Evolutionary conservation across 768 basidiomycete genomes (phyloP).

Genomic region (Leucocoprinus birnbaumii): DNA sequence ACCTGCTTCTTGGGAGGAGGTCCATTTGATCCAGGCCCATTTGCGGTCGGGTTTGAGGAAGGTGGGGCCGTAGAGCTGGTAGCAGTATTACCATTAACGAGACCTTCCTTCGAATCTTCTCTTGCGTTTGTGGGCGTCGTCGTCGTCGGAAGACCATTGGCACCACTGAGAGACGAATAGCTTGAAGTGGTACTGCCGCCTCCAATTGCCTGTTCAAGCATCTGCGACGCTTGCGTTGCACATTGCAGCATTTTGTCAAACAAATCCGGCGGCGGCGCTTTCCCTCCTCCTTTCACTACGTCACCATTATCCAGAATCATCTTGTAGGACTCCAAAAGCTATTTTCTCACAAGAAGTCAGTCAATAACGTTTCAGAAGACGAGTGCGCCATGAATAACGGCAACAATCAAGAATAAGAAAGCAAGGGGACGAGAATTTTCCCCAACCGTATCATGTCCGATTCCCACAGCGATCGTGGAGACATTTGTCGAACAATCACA

Average conservation of each 20-base stretch:
- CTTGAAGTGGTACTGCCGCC: constrained; percentile 9
- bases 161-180: constrained; percentile 12
- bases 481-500: neutral
- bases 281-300: constrained; percentile 8
- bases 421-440: neutral
- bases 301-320: constrained; percentile 27
- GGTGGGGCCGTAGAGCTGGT: constrained; percentile 9
- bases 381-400: neutral
- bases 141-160: constrained; percentile 12
- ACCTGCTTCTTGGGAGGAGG: constrained; percentile 11
- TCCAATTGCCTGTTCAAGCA: constrained; percentile 37
- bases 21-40: constrained; percentile 11
- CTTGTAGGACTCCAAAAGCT: constrained; percentile 26
- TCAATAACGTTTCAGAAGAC: neutral
- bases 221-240: constrained; percentile 38
- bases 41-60: constrained; percentile 10
- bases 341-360: neutral
- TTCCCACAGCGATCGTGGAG: neutral
- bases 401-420: neutral
- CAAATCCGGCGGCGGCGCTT: constrained; percentile 25
- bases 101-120: constrained; percentile 11
- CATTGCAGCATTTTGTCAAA: constrained; percentile 42
- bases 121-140: neutral
- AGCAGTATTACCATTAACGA: neutral
- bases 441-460: neutral